These are phyloP conservation scores for Westerdykella sp. DNA, from an alignment of 2,329 filamentous ascomycete genomes.

Conservation along the genomic window DNA sequence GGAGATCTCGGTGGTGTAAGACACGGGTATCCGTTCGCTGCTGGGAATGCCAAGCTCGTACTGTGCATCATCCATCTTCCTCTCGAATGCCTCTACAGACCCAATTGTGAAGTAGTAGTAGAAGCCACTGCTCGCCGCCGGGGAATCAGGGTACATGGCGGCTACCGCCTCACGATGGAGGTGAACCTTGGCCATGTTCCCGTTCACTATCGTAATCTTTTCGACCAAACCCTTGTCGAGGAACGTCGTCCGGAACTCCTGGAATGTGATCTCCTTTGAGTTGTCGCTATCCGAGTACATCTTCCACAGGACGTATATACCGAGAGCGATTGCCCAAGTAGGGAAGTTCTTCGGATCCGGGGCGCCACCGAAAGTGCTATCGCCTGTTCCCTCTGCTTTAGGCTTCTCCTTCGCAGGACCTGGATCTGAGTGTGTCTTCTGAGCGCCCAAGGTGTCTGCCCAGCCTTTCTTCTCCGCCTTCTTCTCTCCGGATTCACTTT, in stretches of 20 bases:
- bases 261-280: constrained; percentile 86
- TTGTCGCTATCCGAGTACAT: constrained; percentile 45
- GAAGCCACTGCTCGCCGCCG: constrained; percentile 62
- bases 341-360: no score
- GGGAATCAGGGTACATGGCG: constrained; percentile 68
- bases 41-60: constrained; percentile 77
- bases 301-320: no score
- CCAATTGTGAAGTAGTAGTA: constrained; percentile 94
- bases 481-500: constrained; percentile 40
- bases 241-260: constrained; percentile 84
- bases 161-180: constrained; percentile 69
- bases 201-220: constrained; percentile 76
- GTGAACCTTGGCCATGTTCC: constrained; percentile 71
- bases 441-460: constrained; percentile 30
- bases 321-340: no score
- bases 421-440: constrained; percentile 39
- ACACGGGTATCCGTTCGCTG: constrained; percentile 86
- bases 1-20: constrained; percentile 71
- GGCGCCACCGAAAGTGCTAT: no score
- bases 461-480: constrained; percentile 37
- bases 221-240: constrained; percentile 93
- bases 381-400: constrained; percentile 21
- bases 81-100: constrained; percentile 87
- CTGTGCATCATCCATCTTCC: constrained; percentile 80
- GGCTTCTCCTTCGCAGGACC: background rate